Evolutionary conservation across 768 basidiomycete species (phyloP).

Genomic region (Auricularia cornea): DNA sequence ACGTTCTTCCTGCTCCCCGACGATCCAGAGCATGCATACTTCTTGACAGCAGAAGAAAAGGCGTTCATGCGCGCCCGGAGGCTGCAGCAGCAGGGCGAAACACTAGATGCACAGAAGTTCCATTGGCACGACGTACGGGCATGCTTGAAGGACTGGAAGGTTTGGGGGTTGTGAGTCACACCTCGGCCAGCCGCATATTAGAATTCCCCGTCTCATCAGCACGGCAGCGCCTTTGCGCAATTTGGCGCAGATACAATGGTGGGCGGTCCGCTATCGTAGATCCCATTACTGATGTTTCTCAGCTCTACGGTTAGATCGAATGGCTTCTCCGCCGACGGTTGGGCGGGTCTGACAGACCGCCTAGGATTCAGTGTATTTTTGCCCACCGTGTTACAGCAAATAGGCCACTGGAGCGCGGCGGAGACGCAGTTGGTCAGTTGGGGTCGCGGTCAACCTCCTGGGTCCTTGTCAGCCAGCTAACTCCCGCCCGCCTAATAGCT

Average conservation of each 20-base stretch:
- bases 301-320: too few species aligned
- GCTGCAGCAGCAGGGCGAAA: slow-evolving; percentile 6
- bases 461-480: too few species aligned
- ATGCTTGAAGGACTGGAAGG: slow-evolving; percentile 1
- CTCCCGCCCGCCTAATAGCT: too few species aligned
- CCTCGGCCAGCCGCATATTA: not conserved
- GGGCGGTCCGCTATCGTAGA: not conserved
- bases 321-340: too few species aligned
- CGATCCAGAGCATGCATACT: not conserved
- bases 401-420: not conserved
- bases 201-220: not conserved
- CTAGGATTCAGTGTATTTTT: slow-evolving; percentile 6
- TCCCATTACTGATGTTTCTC: not conserved
- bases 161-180: slow-evolving; percentile 1
- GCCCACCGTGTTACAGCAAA: slow-evolving; percentile 6
- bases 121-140: slow-evolving; percentile 5
- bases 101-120: slow-evolving; percentile 5
- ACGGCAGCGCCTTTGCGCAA: slow-evolving; percentile 2
- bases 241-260: slow-evolving; percentile 7
- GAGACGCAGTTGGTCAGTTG: not conserved
- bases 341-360: too few species aligned
- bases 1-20: slow-evolving; percentile 7
- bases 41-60: slow-evolving; percentile 3
- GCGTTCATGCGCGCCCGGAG: not conserved
- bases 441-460: too few species aligned